Evolutionary conservation across 768 basidiomycete genomes (phyloP).

Genomic region (Serendipita indica): DNA sequence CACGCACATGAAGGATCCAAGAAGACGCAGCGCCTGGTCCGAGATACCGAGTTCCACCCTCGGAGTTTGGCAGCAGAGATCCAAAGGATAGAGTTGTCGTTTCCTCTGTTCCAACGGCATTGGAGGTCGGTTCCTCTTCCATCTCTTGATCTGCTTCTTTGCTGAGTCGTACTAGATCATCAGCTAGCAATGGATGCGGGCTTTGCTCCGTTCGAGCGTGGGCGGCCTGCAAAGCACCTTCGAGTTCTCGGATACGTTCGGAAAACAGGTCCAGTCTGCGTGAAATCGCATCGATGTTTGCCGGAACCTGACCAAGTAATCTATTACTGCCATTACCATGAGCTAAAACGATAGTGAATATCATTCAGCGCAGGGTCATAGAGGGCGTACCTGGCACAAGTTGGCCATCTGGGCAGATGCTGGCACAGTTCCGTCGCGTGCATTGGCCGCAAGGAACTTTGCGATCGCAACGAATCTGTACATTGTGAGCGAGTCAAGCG

Average conservation of each 20-base stretch:
- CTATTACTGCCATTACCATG: conserved; percentile 2
- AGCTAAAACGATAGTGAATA: not conserved
- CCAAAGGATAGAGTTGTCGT: not conserved
- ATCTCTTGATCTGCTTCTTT: not conserved
- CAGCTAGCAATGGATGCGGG: not conserved
- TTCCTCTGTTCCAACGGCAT: not conserved
- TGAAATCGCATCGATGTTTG: not conserved
- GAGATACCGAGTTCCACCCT: not conserved
- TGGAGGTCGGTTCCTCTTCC: not conserved
- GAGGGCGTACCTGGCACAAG: not conserved
- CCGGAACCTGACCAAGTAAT: not conserved
- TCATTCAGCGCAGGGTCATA: not conserved
- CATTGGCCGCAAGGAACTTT: conserved; percentile 9
- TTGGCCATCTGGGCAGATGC: conserved; percentile 10
- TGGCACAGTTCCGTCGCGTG: conserved; percentile 4
- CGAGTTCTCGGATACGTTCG: not conserved
- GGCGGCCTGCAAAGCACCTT: not conserved
- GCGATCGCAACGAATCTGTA: conserved; percentile 8
- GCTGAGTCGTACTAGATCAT: not conserved
- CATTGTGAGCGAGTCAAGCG: not conserved
- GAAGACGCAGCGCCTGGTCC: not conserved
- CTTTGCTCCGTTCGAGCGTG: not conserved
- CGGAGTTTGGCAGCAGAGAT: not conserved
- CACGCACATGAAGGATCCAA: not conserved
- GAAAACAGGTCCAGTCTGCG: not conserved